A percentile compares a stretch with the other conserved stretches of the same genome.
These are phyloP conservation scores for Leccinum subspadiceum DNA, from an alignment of 1,284 basidiomycete species.

Conservation along the genomic window DNA sequence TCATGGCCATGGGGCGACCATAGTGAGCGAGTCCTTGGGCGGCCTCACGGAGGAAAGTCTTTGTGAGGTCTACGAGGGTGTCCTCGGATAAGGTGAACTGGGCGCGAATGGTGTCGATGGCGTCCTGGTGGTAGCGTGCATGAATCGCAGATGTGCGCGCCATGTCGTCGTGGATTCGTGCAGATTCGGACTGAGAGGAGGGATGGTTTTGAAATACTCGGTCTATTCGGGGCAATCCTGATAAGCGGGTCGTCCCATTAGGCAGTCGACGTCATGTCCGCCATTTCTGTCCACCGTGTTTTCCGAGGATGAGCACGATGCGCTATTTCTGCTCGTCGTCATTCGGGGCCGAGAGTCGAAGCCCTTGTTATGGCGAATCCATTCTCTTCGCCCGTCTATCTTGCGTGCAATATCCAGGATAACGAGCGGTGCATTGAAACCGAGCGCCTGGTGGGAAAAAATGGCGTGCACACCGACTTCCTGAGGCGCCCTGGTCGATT, in stretches of 20 bases:
- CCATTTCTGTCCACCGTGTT: neutral
- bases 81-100: slow-evolving; percentile 69
- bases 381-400: neutral
- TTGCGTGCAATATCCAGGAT: neutral
- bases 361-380: neutral
- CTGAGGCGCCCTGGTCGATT: neutral
- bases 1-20: slow-evolving; percentile 85
- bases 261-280: slow-evolving; percentile 1
- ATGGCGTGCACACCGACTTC: neutral
- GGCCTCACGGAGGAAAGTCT: slow-evolving; percentile 78
- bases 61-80: slow-evolving; percentile 67
- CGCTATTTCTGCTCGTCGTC: neutral
- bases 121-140: slow-evolving; percentile 17
- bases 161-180: slow-evolving; percentile 13
- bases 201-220: neutral
- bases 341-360: neutral
- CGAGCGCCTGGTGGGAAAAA: neutral
- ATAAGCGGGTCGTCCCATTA: neutral
- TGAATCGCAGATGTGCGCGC: slow-evolving; percentile 15
- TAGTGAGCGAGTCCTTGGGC: slow-evolving; percentile 68
- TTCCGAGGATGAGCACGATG: neutral
- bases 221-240: neutral
- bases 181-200: neutral
- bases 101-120: slow-evolving; percentile 53
- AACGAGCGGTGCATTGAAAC: neutral